Conservation (phyloP, 164 flowering plant genomes). For the Malania oleifera region DNA sequence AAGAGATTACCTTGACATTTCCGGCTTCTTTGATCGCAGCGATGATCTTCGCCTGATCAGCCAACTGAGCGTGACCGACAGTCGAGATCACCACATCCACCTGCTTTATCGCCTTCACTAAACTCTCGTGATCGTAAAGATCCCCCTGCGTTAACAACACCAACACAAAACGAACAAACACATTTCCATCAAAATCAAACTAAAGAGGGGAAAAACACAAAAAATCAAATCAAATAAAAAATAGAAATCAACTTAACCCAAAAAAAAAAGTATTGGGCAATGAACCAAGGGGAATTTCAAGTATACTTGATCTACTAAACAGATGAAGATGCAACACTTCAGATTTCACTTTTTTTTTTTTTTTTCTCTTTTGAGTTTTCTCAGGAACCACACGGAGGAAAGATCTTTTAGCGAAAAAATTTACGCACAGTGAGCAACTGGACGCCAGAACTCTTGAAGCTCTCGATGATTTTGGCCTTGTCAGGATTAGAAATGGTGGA, state of each 20-base stretch:
- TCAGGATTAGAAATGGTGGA: conserved; percentile 27
- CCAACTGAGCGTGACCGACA: conserved; percentile 23
- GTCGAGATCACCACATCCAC: conserved; percentile 48
- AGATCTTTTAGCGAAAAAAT: neutral
- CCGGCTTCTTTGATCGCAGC: conserved; percentile 40
- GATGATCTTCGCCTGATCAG: conserved; percentile 29
- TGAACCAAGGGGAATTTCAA: too few species aligned
- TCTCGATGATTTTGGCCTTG: conserved; percentile 24
- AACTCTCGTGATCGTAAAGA: conserved; percentile 30
- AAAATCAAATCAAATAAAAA: too few species aligned
- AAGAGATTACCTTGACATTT: conserved; percentile 25
- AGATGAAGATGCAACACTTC: too few species aligned
- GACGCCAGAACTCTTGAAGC: conserved; percentile 30
- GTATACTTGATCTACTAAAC: too few species aligned
- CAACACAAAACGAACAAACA: neutral
- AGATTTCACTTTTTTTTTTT: too few species aligned
- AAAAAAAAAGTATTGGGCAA: too few species aligned
- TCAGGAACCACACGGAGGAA: too few species aligned
- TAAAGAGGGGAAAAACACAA: too few species aligned
- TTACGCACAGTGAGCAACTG: conserved; percentile 21
- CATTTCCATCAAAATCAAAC: neutral
- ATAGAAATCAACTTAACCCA: too few species aligned
- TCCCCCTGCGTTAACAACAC: conserved; percentile 22
- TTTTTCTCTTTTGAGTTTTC: too few species aligned
- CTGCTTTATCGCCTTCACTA: conserved; percentile 37